A percentile compares a stretch with the other conserved stretches of the same genome.
phyloP scores from a whole-genome alignment of 352 stramenopile species.

The Halophytophthora batemanensis region DNA sequence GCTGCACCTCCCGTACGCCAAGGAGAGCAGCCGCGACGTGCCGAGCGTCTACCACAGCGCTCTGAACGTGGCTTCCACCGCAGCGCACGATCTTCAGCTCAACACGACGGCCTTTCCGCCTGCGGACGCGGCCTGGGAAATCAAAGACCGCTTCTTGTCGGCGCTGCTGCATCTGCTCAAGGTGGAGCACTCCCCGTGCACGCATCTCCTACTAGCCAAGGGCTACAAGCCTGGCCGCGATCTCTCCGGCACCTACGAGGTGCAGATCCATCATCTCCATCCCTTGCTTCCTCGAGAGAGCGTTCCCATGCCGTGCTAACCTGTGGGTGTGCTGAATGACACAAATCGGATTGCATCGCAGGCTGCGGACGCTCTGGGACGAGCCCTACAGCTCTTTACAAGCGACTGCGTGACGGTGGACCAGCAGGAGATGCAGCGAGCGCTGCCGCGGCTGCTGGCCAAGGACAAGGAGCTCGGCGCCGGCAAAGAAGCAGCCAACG shows the following conservation, averaged over 20 bases:
- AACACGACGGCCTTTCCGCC: constrained; percentile 3
- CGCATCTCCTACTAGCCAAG: constrained; percentile 57
- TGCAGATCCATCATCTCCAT: too few species aligned
- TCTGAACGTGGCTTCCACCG: constrained; percentile 14
- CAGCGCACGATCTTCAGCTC: constrained; percentile 1
- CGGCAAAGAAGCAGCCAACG: constrained; percentile 10
- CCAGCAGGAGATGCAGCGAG: constrained; percentile 23
- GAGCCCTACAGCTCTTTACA: constrained; percentile 34
- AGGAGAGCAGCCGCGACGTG: constrained; percentile 19
- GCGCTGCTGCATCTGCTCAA: constrained; percentile 50
- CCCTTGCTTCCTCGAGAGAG: too few species aligned
- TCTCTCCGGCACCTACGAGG: constrained; percentile 43
- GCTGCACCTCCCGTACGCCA: constrained; percentile 60
- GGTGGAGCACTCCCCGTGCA: constrained; percentile 43
- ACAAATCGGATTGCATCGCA: constrained; percentile 1
- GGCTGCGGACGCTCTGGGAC: constrained; percentile 36
- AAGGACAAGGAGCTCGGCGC: constrained; percentile 25
- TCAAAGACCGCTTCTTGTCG: constrained; percentile 53
- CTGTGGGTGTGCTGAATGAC: neutral
- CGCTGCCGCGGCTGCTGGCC: constrained; percentile 26
- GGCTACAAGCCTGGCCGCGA: constrained; percentile 61
- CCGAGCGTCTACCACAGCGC: constrained; percentile 43
- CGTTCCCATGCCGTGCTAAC: too few species aligned
- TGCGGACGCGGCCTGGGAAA: constrained; percentile 42
- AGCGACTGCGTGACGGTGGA: constrained; percentile 33